Conservation (phyloP, 2,329 filamentous ascomycete genomes). For the Arthrobotrys entomopaga region DNA sequence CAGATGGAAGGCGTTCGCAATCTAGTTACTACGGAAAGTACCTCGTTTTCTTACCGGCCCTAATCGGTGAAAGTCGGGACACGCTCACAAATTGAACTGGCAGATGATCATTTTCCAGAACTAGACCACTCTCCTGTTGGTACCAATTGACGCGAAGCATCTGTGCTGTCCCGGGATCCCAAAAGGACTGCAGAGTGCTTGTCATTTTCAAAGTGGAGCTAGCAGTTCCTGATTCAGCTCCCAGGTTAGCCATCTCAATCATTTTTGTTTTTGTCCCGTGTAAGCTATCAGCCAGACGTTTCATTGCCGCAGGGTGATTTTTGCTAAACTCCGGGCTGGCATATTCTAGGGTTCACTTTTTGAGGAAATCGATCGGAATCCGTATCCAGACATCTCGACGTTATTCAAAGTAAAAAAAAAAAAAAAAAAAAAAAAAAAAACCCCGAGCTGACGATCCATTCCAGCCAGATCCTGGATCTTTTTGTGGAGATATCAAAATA, state of each 20-base stretch:
- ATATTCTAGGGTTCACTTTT: neutral
- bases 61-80: slow-evolving; percentile 53
- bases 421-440: no score
- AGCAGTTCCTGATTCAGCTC: no score
- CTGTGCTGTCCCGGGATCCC: neutral
- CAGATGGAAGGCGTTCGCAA: slow-evolving; percentile 21
- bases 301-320: slow-evolving; percentile 52
- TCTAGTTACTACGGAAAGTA: slow-evolving; percentile 16
- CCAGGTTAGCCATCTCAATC: no score
- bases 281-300: slow-evolving; percentile 49
- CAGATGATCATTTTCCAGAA: slow-evolving; percentile 37
- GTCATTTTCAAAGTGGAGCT: slow-evolving; percentile 35
- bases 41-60: slow-evolving; percentile 5
- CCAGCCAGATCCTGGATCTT: no score
- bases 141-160: slow-evolving; percentile 35
- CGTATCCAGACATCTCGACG: no score
- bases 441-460: no score
- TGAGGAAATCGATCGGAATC: no score
- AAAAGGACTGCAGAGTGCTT: no score
- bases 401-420: no score
- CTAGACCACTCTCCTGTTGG: slow-evolving; percentile 11
- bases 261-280: slow-evolving; percentile 10
- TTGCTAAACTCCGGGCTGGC: no score
- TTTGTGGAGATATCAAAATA: no score
- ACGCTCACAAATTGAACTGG: slow-evolving; percentile 22